phyloP scores from a whole-genome alignment of 345 rosid genomes.

The Gossypium mustelinum region DNA sequence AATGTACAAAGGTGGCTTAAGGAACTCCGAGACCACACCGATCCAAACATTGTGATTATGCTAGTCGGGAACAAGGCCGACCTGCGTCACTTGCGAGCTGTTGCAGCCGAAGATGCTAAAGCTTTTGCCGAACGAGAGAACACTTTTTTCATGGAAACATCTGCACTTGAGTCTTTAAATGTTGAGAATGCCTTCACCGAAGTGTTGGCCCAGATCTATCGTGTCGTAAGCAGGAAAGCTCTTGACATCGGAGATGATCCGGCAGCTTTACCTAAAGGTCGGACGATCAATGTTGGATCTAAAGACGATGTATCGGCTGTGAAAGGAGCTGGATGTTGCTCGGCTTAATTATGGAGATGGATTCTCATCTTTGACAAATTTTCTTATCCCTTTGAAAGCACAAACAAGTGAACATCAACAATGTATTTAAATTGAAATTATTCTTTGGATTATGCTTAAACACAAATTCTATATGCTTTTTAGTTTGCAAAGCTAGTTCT shows the following conservation, averaged over 20 bases:
- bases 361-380: neutral
- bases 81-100: conserved; percentile 77
- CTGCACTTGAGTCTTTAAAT: conserved; percentile 74
- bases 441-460: neutral
- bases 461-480: neutral
- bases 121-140: conserved; percentile 68
- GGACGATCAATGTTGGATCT: conserved; percentile 57
- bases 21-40: conserved; percentile 81
- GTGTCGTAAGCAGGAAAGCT: conserved; percentile 72
- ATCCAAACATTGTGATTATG: conserved; percentile 80
- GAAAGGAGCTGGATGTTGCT: conserved; percentile 77
- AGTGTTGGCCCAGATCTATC: conserved; percentile 72
- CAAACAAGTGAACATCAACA: neutral
- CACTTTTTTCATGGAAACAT: conserved; percentile 78
- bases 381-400: conserved; percentile 8
- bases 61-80: conserved; percentile 90
- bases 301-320: conserved; percentile 77
- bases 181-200: conserved; percentile 84
- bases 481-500: neutral
- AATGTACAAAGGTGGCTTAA: conserved; percentile 86
- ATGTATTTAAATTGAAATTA: neutral
- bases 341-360: conserved; percentile 28
- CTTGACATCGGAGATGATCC: conserved; percentile 80
- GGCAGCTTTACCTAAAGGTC: conserved; percentile 77
- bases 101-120: conserved; percentile 57